A percentile compares a stretch with the other conserved stretches of the same genome.
These are phyloP conservation scores for Strobilomyces confusus DNA, from an alignment of 768 basidiomycete genomes.

Conservation along the genomic window DNA sequence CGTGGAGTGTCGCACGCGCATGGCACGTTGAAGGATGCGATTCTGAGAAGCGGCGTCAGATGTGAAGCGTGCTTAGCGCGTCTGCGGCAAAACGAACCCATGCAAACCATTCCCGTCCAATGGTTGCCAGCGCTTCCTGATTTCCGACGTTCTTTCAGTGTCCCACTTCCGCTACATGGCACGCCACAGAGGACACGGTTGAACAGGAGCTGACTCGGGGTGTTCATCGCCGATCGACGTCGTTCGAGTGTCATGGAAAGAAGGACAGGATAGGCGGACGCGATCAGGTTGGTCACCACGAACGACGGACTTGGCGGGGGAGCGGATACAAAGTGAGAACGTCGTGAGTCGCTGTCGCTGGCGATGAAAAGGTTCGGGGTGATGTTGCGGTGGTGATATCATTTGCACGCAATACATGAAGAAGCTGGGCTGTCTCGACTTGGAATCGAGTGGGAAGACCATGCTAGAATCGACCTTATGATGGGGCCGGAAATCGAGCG, in stretches of 20 bases:
- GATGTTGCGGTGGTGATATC: slow-evolving; percentile 60
- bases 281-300: slow-evolving; percentile 95
- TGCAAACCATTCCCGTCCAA: slow-evolving; percentile 91
- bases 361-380: slow-evolving; percentile 85
- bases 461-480: slow-evolving; percentile 54
- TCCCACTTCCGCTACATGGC: slow-evolving; percentile 97
- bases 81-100: slow-evolving; percentile 43
- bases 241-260: slow-evolving; percentile 27
- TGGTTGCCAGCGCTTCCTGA: slow-evolving; percentile 91
- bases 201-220: slow-evolving; percentile 61
- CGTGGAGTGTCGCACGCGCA: slow-evolving; percentile 94
- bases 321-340: slow-evolving; percentile 92
- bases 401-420: slow-evolving; percentile 76
- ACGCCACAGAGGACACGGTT: slow-evolving; percentile 96
- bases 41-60: slow-evolving; percentile 40
- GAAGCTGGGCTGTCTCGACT: slow-evolving; percentile 83
- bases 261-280: slow-evolving; percentile 76
- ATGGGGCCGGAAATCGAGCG: slow-evolving; percentile 91
- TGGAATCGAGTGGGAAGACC: neutral
- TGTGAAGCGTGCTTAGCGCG: neutral
- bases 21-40: slow-evolving; percentile 88
- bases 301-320: slow-evolving; percentile 87
- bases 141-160: slow-evolving; percentile 88
- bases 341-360: slow-evolving; percentile 92
- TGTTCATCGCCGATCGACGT: slow-evolving; percentile 34